A percentile compares a stretch with the other conserved stretches of the same genome.
phyloP scores from a whole-genome alignment of 352 stramenopile species.

The Phytophthora nicotianae region DNA sequence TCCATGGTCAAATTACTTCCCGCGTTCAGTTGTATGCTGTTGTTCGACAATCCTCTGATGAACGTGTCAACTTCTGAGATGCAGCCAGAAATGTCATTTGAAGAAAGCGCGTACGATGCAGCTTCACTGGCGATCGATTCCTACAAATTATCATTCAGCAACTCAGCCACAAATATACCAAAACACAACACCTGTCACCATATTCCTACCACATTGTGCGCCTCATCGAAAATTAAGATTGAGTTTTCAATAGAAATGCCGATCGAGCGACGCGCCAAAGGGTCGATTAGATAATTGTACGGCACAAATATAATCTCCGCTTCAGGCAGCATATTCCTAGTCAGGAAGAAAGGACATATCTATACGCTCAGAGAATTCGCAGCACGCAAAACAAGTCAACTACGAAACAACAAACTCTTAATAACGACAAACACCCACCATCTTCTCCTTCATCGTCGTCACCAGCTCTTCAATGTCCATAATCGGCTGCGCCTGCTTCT shows the following conservation, averaged over 20 bases:
- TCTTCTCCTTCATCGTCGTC: slow-evolving; percentile 79
- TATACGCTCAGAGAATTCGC: slow-evolving; percentile 30
- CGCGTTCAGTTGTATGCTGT: slow-evolving; percentile 54
- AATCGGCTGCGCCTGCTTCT: slow-evolving; percentile 72
- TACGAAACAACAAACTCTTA: slow-evolving; percentile 1
- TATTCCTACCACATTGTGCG: slow-evolving; percentile 96
- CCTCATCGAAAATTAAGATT: slow-evolving; percentile 99
- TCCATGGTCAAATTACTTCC: slow-evolving; percentile 66
- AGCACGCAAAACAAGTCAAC: slow-evolving; percentile 16
- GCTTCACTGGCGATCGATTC: slow-evolving; percentile 93
- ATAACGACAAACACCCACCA: slow-evolving; percentile 32
- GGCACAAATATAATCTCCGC: slow-evolving; percentile 98
- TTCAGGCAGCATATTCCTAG: slow-evolving; percentile 87
- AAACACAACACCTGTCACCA: neutral
- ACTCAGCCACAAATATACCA: slow-evolving; percentile 1
- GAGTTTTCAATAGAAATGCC: slow-evolving; percentile 96
- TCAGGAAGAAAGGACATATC: slow-evolving; percentile 98
- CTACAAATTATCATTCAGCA: slow-evolving; percentile 26
- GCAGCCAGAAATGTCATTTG: slow-evolving; percentile 92
- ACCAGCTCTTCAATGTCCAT: slow-evolving; percentile 99
- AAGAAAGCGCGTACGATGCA: slow-evolving; percentile 96
- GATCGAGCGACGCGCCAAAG: slow-evolving; percentile 86
- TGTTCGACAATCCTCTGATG: slow-evolving; percentile 64
- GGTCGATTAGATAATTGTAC: slow-evolving; percentile 99
- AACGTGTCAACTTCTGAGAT: slow-evolving; percentile 94